These are phyloP conservation scores for Striga hermonthica DNA, from an alignment of 305 asterid species.

Conservation along the genomic window DNA sequence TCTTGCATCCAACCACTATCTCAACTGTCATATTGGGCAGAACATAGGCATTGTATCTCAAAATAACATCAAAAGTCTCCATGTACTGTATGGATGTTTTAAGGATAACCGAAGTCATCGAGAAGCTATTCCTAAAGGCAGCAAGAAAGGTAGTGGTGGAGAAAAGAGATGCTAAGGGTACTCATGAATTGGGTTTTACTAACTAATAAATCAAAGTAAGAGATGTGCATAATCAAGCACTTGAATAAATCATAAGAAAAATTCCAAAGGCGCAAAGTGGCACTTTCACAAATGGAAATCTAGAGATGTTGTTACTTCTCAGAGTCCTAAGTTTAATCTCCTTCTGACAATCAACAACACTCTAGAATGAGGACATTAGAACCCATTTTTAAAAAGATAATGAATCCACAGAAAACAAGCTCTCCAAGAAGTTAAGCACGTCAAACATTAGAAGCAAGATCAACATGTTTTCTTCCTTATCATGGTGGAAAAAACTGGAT, in stretches of 20 bases:
- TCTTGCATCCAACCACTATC: no score
- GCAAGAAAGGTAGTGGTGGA: not conserved
- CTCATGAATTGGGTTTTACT: no score
- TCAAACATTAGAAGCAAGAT: not conserved
- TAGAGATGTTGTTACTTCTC: no score
- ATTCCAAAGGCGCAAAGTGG: not conserved
- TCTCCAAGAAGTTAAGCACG: conserved; percentile 1
- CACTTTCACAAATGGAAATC: not conserved
- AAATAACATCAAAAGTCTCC: no score
- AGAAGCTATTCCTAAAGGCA: not conserved
- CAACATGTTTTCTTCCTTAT: not conserved
- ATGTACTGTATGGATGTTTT: no score
- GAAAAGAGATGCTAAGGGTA: not conserved
- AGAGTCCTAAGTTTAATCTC: no score
- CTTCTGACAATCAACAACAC: not conserved
- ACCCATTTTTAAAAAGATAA: conserved; percentile 2
- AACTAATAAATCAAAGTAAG: not conserved
- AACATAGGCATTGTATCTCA: no score
- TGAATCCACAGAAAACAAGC: not conserved
- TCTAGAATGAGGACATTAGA: not conserved
- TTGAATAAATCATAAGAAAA: not conserved
- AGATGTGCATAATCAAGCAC: not conserved
- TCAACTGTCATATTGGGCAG: no score
- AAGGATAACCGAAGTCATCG: not conserved
- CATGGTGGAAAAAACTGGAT: not conserved